phyloP scores from a whole-genome alignment of 164 flowering plant species.

The Annona squamosa region DNA sequence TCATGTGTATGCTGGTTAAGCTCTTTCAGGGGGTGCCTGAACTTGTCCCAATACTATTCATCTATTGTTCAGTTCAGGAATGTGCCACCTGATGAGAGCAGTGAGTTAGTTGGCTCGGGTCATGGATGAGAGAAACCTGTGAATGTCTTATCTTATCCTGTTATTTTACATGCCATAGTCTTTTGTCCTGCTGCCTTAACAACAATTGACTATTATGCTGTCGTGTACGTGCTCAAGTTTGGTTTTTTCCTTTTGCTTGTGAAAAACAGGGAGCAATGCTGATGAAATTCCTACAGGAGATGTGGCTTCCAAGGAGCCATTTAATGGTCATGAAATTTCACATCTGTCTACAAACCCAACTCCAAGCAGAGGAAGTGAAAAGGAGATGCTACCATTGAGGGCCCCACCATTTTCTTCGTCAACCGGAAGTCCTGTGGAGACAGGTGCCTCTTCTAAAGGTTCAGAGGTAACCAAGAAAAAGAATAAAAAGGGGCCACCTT shows the following conservation, averaged over 20 bases:
- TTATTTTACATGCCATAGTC: neutral
- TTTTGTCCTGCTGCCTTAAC: neutral
- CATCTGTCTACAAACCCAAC: slow-evolving; percentile 29
- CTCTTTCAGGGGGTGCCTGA: neutral
- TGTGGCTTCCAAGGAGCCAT: slow-evolving; percentile 29
- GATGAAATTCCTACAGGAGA: slow-evolving; percentile 43
- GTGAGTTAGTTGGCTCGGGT: neutral
- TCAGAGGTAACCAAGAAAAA: slow-evolving; percentile 30
- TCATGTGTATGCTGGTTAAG: neutral
- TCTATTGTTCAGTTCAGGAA: neutral
- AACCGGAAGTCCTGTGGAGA: slow-evolving; percentile 31
- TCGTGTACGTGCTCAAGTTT: neutral
- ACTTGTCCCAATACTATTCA: neutral
- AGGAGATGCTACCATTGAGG: slow-evolving; percentile 5
- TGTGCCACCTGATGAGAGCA: neutral
- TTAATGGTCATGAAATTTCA: slow-evolving; percentile 26
- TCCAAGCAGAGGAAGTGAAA: slow-evolving; percentile 33
- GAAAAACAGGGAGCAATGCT: slow-evolving; percentile 25
- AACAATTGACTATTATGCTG: neutral
- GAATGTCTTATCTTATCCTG: neutral
- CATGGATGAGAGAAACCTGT: neutral
- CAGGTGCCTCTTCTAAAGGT: slow-evolving; percentile 31
- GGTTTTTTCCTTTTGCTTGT: neutral
- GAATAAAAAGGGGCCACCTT: slow-evolving; percentile 25
- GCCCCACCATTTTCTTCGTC: slow-evolving; percentile 32